A percentile compares a stretch with the other conserved stretches of the same genome.
Evolutionary conservation across 805 yeast genomes (phyloP).

Genomic region (Myxozyma sirexii): DNA sequence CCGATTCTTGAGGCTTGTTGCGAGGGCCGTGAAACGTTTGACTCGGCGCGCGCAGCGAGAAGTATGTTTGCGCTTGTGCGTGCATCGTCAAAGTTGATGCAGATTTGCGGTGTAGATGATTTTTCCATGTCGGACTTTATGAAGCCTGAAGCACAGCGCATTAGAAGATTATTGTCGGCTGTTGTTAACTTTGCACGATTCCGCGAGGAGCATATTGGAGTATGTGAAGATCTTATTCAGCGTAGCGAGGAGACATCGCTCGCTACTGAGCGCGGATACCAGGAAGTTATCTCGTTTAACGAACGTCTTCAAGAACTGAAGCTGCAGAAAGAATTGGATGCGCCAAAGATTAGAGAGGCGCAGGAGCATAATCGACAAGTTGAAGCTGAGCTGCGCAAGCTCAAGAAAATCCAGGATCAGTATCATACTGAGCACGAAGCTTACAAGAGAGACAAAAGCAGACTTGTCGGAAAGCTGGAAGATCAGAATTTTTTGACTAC

Average conservation of each 20-base stretch:
- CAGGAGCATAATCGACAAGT: conserved; percentile 56
- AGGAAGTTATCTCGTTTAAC: conserved; percentile 10
- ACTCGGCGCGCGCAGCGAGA: conserved; percentile 31
- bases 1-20: conserved; percentile 41
- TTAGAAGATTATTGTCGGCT: conserved; percentile 71
- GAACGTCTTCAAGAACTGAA: conserved; percentile 30
- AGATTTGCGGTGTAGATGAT: conserved; percentile 70
- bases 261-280: conserved; percentile 24
- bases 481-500: conserved; percentile 59
- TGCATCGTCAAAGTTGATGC: conserved; percentile 31
- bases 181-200: conserved; percentile 84
- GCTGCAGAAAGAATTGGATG: conserved; percentile 36
- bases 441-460: conserved; percentile 65
- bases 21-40: conserved; percentile 39
- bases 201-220: conserved; percentile 73
- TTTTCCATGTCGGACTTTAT: conserved; percentile 72
- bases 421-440: conserved; percentile 62
- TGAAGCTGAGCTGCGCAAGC: conserved; percentile 62
- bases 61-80: conserved; percentile 30
- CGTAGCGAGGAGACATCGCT: conserved; percentile 40
- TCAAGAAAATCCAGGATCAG: conserved; percentile 64
- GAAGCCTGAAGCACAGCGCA: conserved; percentile 73
- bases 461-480: conserved; percentile 60
- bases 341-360: conserved; percentile 43
- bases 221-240: conserved; percentile 64